These are phyloP conservation scores for Nicotiana tabacum DNA, from an alignment of 257 asterid genomes.

Conservation along the genomic window DNA sequence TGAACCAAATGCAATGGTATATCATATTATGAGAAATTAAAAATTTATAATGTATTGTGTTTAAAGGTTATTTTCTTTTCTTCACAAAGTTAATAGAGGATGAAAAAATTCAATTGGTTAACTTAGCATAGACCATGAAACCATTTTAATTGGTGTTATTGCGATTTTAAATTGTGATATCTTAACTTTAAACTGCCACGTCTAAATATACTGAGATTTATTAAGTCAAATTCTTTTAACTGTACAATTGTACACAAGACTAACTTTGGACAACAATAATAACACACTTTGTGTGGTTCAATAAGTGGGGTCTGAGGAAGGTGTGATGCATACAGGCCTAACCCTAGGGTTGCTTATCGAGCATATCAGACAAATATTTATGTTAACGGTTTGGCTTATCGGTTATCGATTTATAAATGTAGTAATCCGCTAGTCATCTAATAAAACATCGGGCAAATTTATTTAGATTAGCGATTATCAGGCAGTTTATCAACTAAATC, in stretches of 20 bases:
- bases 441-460: no score
- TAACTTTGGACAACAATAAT: not conserved
- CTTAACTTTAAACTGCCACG: not conserved
- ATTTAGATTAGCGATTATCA: no score
- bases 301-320: no score
- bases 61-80: not conserved
- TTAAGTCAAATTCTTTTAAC: not conserved
- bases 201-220: not conserved
- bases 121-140: not conserved
- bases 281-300: no score
- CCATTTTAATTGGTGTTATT: not conserved
- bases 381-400: no score
- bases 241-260: not conserved
- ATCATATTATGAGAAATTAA: not conserved
- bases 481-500: no score
- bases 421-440: no score
- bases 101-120: not conserved
- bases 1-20: not conserved
- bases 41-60: not conserved
- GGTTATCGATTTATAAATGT: no score
- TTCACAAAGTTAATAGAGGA: not conserved
- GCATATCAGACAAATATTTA: no score
- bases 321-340: no score
- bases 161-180: not conserved
- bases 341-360: no score